A percentile compares a stretch with the other conserved stretches of the same genome.
phyloP scores from a whole-genome alignment of 306 rosid species.

The Hippophae gyantsensis region DNA sequence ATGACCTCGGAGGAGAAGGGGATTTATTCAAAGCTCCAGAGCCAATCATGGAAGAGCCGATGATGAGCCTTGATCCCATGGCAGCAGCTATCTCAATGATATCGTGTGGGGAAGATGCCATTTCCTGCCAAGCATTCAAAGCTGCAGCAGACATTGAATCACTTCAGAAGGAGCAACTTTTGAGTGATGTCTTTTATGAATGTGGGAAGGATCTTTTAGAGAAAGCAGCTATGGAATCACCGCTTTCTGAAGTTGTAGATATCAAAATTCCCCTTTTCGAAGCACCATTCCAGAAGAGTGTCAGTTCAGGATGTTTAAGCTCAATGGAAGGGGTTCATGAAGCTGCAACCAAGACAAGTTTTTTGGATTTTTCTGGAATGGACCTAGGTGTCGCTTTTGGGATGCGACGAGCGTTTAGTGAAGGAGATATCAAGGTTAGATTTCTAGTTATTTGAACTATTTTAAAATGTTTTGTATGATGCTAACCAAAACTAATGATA shows the following conservation, averaged over 20 bases:
- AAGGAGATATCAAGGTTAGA: constrained; percentile 92
- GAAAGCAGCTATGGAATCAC: constrained; percentile 47
- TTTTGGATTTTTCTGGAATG: constrained; percentile 56
- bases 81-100: constrained; percentile 69
- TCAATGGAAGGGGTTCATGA: constrained; percentile 78
- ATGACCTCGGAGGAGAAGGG: constrained; percentile 85
- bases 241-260: constrained; percentile 54
- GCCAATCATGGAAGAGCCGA: constrained; percentile 61
- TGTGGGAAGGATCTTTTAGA: constrained; percentile 71
- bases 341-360: constrained; percentile 43
- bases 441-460: constrained; percentile 11
- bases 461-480: background rate
- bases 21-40: constrained; percentile 96
- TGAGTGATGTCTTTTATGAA: constrained; percentile 70
- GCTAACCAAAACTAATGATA: too few relatives aligned
- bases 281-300: constrained; percentile 48
- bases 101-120: constrained; percentile 59
- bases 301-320: constrained; percentile 59
- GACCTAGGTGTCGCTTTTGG: constrained; percentile 62
- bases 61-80: constrained; percentile 51
- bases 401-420: constrained; percentile 84
- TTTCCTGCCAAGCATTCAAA: constrained; percentile 52
- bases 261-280: constrained; percentile 50
- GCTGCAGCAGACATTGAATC: constrained; percentile 54
- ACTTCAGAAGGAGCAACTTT: constrained; percentile 74